phyloP scores from a whole-genome alignment of 768 basidiomycete species.

The Boletus vinaceobasis region DNA sequence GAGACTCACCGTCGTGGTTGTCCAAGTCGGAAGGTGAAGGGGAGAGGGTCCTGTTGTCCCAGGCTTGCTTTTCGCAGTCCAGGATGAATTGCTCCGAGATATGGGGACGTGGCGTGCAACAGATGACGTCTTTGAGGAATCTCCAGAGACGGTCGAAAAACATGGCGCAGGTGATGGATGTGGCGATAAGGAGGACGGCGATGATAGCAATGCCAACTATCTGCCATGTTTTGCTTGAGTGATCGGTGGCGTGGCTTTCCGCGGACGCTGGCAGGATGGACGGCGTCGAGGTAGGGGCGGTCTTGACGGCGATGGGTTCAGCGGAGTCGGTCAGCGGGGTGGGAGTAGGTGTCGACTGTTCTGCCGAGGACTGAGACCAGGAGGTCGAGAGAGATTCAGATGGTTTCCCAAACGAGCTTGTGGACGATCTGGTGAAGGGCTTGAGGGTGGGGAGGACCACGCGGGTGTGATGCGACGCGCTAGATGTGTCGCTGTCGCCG shows the following conservation, averaged over 20 bases:
- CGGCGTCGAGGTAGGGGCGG: slow-evolving; percentile 1
- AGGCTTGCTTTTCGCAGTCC: slow-evolving; percentile 61
- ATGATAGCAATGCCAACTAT: slow-evolving; percentile 66
- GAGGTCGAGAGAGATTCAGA: not conserved
- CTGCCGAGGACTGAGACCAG: not conserved
- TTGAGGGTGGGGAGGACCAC: not conserved
- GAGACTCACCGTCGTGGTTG: not conserved
- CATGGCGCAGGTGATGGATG: slow-evolving; percentile 51
- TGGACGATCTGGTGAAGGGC: not conserved
- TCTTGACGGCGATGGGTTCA: not conserved
- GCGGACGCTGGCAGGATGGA: slow-evolving; percentile 2
- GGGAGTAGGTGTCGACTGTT: not conserved
- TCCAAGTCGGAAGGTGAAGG: slow-evolving; percentile 1
- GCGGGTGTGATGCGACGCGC: not conserved
- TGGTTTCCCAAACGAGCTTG: not conserved
- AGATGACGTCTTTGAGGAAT: slow-evolving; percentile 50
- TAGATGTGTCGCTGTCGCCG: not conserved
- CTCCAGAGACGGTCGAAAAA: slow-evolving; percentile 74
- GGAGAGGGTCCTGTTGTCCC: slow-evolving; percentile 38
- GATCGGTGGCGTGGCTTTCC: slow-evolving; percentile 27
- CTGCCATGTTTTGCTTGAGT: slow-evolving; percentile 58
- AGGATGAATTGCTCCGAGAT: slow-evolving; percentile 56
- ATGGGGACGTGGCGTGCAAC: slow-evolving; percentile 33
- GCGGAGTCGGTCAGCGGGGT: not conserved
- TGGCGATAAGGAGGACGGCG: slow-evolving; percentile 55